Evolutionary conservation across 129 eudicot species (phyloP).

Genomic region (Glebionis coronaria): DNA sequence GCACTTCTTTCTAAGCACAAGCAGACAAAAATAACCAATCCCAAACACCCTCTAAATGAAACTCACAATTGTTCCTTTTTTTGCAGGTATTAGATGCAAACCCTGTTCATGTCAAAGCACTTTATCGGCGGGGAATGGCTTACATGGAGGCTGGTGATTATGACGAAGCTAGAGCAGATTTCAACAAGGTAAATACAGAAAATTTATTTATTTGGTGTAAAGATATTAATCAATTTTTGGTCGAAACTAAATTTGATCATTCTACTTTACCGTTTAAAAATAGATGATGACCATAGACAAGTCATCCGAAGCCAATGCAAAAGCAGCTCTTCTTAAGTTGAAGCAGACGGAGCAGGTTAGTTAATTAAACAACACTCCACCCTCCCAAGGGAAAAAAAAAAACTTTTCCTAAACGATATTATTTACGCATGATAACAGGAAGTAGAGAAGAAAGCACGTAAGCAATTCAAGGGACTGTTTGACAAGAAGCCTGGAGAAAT

Average conservation of each 20-base stretch:
- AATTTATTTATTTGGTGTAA: neutral
- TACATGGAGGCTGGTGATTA: constrained; percentile 84
- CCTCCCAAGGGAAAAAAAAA: neutral
- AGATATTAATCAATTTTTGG: neutral
- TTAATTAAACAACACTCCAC: neutral
- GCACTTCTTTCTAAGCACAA: too few relatives aligned
- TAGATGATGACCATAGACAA: constrained; percentile 90
- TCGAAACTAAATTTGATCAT: neutral
- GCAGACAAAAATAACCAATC: too few relatives aligned
- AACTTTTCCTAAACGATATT: neutral
- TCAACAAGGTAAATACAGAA: constrained; percentile 54
- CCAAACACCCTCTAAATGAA: too few relatives aligned
- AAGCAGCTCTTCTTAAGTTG: constrained; percentile 76
- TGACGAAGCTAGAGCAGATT: constrained; percentile 87
- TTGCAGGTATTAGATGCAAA: constrained; percentile 80
- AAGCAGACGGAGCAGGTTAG: constrained; percentile 89
- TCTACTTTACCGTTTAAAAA: constrained; percentile 14
- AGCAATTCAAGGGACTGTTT: constrained; percentile 91
- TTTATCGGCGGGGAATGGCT: constrained; percentile 99
- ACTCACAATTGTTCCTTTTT: neutral
- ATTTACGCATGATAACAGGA: constrained; percentile 42
- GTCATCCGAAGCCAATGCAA: constrained; percentile 84
- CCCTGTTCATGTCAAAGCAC: constrained; percentile 93
- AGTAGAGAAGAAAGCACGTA: constrained; percentile 58
- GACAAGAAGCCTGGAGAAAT: constrained; percentile 98